A percentile compares a stretch with the other conserved stretches of the same genome.
These are phyloP conservation scores for Tolypocladium ovalisporum DNA, from an alignment of 2,329 filamentous ascomycete genomes.

Conservation along the genomic window DNA sequence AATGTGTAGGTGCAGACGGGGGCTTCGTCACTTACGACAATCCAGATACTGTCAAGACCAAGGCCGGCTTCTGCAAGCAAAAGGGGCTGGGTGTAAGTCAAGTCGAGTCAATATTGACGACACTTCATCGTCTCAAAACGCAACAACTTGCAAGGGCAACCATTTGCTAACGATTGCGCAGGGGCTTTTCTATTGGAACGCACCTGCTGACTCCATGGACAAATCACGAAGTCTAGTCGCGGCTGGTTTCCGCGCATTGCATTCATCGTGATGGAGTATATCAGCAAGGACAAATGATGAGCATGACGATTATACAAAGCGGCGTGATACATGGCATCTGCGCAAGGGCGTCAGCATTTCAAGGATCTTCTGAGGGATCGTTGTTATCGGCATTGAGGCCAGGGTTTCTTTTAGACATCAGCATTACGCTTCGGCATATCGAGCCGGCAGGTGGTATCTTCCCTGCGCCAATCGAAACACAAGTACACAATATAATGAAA, in stretches of 20 bases:
- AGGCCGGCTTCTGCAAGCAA: slow-evolving; percentile 62
- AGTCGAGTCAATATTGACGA: not conserved
- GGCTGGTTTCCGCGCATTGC: slow-evolving; percentile 42
- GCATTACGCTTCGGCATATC: not conserved
- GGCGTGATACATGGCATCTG: not conserved
- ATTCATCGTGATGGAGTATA: slow-evolving; percentile 12
- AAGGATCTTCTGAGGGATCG: not conserved
- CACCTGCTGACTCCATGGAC: slow-evolving; percentile 56
- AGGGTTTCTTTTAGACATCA: not conserved
- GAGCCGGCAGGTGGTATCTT: not conserved
- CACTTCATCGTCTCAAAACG: not conserved
- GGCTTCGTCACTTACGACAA: slow-evolving; percentile 77
- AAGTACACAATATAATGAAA: not conserved
- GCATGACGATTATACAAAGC: not conserved
- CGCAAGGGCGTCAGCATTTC: not conserved
- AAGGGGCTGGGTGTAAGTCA: slow-evolving; percentile 52
- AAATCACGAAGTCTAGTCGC: slow-evolving; percentile 46
- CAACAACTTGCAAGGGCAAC: not conserved
- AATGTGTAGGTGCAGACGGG: slow-evolving; percentile 60
- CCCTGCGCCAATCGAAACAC: not conserved
- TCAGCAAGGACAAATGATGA: not conserved
- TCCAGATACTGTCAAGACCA: slow-evolving; percentile 62
- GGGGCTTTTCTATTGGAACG: slow-evolving; percentile 76
- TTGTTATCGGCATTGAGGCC: not conserved
- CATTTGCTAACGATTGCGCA: slow-evolving; percentile 14